Conservation (phyloP, 192 early-diverging fungal species). For the Cladochytrium replicatum region DNA sequence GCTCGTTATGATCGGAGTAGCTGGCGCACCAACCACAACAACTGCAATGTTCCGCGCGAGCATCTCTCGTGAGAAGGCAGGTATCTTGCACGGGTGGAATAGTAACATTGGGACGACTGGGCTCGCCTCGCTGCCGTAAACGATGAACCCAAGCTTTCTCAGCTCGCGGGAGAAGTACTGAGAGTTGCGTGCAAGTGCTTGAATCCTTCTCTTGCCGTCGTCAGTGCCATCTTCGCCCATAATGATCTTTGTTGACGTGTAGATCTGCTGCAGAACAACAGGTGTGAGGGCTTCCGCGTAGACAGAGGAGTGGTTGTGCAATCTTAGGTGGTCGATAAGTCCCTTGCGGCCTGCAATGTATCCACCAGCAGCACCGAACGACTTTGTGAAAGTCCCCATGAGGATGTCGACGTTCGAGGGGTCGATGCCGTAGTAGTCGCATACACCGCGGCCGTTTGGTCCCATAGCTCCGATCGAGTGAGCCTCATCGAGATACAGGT, state of each 20-base stretch:
- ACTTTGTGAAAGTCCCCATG: constrained; percentile 98
- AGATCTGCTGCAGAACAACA: constrained; percentile 81
- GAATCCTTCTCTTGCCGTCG: constrained; percentile 68
- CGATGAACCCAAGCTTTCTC: constrained; percentile 85
- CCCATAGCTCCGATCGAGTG: constrained; percentile 94
- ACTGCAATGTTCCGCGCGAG: constrained; percentile 84
- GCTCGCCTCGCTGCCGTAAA: constrained; percentile 75
- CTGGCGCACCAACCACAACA: constrained; percentile 94
- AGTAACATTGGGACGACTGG: constrained; percentile 88
- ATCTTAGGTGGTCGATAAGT: constrained; percentile 69
- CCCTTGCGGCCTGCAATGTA: constrained; percentile 74
- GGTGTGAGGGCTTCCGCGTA: constrained; percentile 86
- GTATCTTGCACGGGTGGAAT: constrained; percentile 92
- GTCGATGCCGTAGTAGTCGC: constrained; percentile 90
- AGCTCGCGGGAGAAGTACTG: constrained; percentile 73
- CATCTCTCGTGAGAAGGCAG: constrained; percentile 89
- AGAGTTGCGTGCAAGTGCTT: constrained; percentile 77
- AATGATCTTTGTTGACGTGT: constrained; percentile 81
- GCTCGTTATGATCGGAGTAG: constrained; percentile 92
- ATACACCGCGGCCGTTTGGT: constrained; percentile 86
- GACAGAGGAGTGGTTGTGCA: constrained; percentile 69
- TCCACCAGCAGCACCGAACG: constrained; percentile 93
- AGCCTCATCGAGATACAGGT: constrained; percentile 94
- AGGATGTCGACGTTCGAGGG: constrained; percentile 83
- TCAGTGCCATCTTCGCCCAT: constrained; percentile 81